Conservation (phyloP, 768 basidiomycete species). For the Serendipita sp. region DNA sequence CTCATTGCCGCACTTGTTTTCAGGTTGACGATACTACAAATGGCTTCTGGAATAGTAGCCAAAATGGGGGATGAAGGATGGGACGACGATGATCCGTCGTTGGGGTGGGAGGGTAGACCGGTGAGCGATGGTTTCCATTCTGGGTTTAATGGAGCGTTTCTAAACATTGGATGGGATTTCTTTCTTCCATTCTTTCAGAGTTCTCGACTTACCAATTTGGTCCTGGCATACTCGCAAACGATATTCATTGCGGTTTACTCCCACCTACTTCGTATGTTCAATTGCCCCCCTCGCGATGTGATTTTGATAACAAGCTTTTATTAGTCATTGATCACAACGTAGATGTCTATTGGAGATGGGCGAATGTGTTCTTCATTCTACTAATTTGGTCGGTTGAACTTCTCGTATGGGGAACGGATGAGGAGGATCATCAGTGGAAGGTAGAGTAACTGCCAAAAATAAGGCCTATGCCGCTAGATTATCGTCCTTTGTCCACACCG, state of each 20-base stretch:
- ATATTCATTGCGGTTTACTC: slow-evolving; percentile 82
- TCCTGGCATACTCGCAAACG: slow-evolving; percentile 69
- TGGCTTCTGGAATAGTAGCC: slow-evolving; percentile 69
- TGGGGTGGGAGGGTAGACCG: slow-evolving; percentile 59
- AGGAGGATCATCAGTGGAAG: slow-evolving; percentile 23
- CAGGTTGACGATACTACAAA: slow-evolving; percentile 63
- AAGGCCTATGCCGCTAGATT: too few species aligned
- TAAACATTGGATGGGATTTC: too few species aligned
- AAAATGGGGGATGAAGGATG: slow-evolving; percentile 71
- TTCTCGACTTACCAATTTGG: slow-evolving; percentile 53
- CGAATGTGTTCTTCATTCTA: slow-evolving; percentile 76
- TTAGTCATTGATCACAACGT: slow-evolving; percentile 78
- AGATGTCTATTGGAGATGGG: slow-evolving; percentile 92
- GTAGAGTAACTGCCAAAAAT: background rate
- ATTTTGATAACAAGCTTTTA: background rate
- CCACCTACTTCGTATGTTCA: slow-evolving; percentile 56
- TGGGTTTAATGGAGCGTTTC: too few species aligned
- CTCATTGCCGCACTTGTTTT: slow-evolving; percentile 66
- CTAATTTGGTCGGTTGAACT: slow-evolving; percentile 73
- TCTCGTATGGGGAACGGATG: slow-evolving; percentile 62
- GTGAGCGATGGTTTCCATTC: slow-evolving; percentile 30
- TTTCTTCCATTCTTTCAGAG: slow-evolving; percentile 35
- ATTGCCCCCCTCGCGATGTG: background rate
- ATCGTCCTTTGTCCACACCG: too few species aligned
- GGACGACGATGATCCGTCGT: slow-evolving; percentile 51